Percentiles rank a stretch among this genome's conserved stretches.
These are phyloP conservation scores for Didymella segeticola DNA, from an alignment of 2,329 filamentous ascomycete species.

Conservation along the genomic window DNA sequence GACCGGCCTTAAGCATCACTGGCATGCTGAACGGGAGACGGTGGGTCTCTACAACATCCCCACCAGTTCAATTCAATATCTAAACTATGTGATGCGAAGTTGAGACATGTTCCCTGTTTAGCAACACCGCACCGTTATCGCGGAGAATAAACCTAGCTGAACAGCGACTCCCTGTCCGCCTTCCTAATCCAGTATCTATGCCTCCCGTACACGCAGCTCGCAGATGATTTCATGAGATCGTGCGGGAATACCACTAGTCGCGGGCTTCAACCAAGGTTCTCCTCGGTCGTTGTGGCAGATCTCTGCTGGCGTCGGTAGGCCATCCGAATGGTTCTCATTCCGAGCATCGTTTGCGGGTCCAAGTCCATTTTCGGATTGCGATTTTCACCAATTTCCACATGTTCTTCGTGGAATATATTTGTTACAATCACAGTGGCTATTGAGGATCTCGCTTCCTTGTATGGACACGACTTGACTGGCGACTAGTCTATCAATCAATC, in stretches of 20 bases:
- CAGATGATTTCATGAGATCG: not conserved
- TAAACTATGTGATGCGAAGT: not conserved
- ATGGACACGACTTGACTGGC: too few species aligned
- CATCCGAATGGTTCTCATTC: not conserved
- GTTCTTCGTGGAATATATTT: too few species aligned
- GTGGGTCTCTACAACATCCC: conserved; percentile 11
- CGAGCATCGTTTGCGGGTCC: not conserved
- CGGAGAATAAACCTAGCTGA: conserved; percentile 3
- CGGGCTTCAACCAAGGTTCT: not conserved
- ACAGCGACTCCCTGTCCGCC: not conserved
- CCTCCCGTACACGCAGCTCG: conserved; percentile 2
- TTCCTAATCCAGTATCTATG: not conserved
- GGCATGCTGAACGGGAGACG: conserved; percentile 1
- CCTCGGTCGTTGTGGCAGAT: not conserved
- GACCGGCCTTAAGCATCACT: conserved; percentile 1
- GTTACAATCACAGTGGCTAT: not conserved
- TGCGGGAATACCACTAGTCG: conserved; percentile 5
- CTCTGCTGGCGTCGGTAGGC: conserved; percentile 2
- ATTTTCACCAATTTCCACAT: not conserved
- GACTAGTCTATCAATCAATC: too few species aligned
- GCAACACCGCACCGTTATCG: not conserved
- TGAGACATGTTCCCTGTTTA: not conserved
- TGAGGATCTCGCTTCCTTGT: too few species aligned
- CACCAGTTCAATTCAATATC: not conserved
- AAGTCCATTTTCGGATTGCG: not conserved